Base-by-base conservation (phyloP, 768 basidiomycete genomes). In the Ramaria sp. region DNA sequence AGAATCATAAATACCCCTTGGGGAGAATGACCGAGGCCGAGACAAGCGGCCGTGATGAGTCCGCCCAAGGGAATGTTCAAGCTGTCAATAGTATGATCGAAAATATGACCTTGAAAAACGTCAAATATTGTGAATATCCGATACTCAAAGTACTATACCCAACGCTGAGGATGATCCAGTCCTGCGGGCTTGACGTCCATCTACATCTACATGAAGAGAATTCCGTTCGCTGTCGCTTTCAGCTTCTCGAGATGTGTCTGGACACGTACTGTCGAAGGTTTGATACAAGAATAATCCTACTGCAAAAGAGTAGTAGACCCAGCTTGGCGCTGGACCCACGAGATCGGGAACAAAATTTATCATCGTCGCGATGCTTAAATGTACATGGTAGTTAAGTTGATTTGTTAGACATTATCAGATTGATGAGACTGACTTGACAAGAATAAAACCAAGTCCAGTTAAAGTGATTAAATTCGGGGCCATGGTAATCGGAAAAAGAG, bases 81-180 rank as follows among this genome's bases (percentile, higher is more conserved):
- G 28, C 56, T 59, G 36, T 59, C 58, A 15, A 59, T 59, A 12
- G 58, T 59, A 34, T 59, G 58, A 41, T 59, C 58, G 27, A 59
- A 59, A 16, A 56, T 55, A 48, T 59, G 58, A 10, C 58, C 56
- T 57, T 25, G 20, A 42, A 13, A 18, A 50, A 9, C 5, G 52
- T 54, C 22, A 54, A 43, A 43, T 43, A 20, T 10, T 50, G 9
- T 12, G 34, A 34, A 37, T 22, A 5, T 42, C 20, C 30, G n/a
- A 41, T 22, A 20, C 37, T 34, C 18, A 20, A 42, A 38, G n/a
- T 13, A 24, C 24, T 30, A 41, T 43, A 57, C 56, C 58, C 15
- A 59, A 52, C 12, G 58, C 58, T 24, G 58, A 59, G 18, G 58
- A 59, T 7, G 58, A 50, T 25, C 41, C 32, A 16, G 58, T 59